Conservation (phyloP, 768 basidiomycete species). For the Mycena vulgaris region DNA sequence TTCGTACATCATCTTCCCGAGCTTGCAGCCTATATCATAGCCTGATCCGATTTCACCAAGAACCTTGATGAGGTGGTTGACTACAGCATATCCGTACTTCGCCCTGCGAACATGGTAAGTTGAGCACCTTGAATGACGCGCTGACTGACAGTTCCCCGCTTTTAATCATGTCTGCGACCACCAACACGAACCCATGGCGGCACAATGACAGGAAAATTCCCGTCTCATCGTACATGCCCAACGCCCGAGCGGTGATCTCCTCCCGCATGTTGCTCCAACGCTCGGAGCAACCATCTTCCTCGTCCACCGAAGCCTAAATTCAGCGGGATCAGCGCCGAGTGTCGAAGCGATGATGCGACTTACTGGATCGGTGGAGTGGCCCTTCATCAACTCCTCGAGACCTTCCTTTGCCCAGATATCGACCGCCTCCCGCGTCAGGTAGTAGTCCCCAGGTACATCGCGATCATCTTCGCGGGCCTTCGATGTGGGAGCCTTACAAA, state of each 20-base stretch:
- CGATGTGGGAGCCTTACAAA: too few relatives aligned
- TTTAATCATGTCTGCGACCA: too few relatives aligned
- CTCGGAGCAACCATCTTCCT: slow-evolving; percentile 43
- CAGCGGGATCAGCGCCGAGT: neutral
- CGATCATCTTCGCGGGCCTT: too few relatives aligned
- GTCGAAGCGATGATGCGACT: slow-evolving; percentile 6
- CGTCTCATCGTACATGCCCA: slow-evolving; percentile 54
- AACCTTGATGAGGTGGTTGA: slow-evolving; percentile 10
- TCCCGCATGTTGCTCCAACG: slow-evolving; percentile 42
- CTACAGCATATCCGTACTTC: slow-evolving; percentile 31
- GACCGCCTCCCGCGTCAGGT: too few relatives aligned
- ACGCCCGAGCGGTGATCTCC: slow-evolving; percentile 43
- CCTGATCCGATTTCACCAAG: slow-evolving; percentile 15
- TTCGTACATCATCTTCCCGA: slow-evolving; percentile 16
- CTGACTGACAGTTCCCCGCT: slow-evolving; percentile 55
- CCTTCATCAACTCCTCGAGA: too few relatives aligned
- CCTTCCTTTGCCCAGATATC: too few relatives aligned
- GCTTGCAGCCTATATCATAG: slow-evolving; percentile 38
- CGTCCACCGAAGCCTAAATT: slow-evolving; percentile 51
- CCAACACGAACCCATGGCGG: slow-evolving; percentile 50
- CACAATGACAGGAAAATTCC: slow-evolving; percentile 56
- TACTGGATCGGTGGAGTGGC: too few relatives aligned
- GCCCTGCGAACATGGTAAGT: slow-evolving; percentile 11
- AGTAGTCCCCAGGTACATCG: slow-evolving; percentile 15
- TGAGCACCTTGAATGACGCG: neutral